Evolutionary conservation across 306 rosid genomes (phyloP), one percentile per base, ranked within the genome.

Genomic region (Elaeagnus macrophylla): DNA sequence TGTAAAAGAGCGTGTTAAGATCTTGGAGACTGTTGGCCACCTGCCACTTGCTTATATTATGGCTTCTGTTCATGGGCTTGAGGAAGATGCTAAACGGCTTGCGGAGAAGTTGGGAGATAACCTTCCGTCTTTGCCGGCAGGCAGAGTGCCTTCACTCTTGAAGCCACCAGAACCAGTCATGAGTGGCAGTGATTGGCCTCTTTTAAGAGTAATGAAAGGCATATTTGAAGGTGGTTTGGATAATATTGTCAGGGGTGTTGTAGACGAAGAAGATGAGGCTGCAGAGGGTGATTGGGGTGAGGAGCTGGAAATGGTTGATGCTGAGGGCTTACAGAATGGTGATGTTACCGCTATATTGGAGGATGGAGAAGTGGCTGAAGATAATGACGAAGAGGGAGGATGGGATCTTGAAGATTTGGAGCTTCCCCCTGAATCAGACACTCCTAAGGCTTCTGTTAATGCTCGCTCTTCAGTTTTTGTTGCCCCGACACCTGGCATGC

Each of bases 331-430:
- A 43, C 81, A 65, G 48, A 83, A 81, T 75, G 95, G 94, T 37
- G 95, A 81, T 61, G 82, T 79, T 48, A 47, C 70, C 8, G 79
- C 67, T 14, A 64, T 75, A 57, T 63, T 73, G 64, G 83, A 73
- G 35, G 95, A 66, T 61, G 94, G 56, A 17, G 89, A 77, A 42
- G 77, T 20, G 57, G 64, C 59, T 6, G 95, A 71, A 68, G 95
- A 81, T 35, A 76, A 68, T 37, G 88, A 75, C 18, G 95, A 73
- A 67, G 88, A 75, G 65, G 86, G 66, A 51, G 95, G 95, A 43
- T 87, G 95, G 95, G 86, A 70, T 43, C 77, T 83, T 58, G 95
- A 87, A 61, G 95, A 87, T 73, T 66, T 87, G 47, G 94, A 81
- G 43, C 89, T 87, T 7, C 94, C 81, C 39, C 84, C 95, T 15